These are phyloP conservation scores for Emmonsiellopsis sp. DNA, from an alignment of 2,329 filamentous ascomycete genomes.

Conservation along the genomic window DNA sequence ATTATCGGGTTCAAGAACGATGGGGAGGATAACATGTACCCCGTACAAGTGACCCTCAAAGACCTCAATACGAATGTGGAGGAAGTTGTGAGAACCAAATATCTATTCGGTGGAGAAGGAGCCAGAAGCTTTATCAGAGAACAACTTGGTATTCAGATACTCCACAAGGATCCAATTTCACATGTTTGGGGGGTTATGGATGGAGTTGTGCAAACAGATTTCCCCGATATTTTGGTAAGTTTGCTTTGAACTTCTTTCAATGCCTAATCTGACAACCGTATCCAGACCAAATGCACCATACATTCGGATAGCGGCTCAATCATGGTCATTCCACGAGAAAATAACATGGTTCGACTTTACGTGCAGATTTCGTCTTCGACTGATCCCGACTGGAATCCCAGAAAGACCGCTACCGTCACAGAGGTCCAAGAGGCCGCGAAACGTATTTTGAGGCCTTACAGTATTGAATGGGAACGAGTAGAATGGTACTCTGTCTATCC, in stretches of 20 bases:
- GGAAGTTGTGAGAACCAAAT: conserved; percentile 52
- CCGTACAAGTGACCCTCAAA: conserved; percentile 52
- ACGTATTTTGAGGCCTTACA: conserved; percentile 51
- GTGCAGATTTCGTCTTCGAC: conserved; percentile 54
- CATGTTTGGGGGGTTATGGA: conserved; percentile 75
- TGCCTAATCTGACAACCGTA: not conserved
- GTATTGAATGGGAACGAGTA: conserved; percentile 53
- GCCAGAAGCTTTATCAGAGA: conserved; percentile 57
- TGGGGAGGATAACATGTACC: conserved; percentile 57
- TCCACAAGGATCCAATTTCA: conserved; percentile 60
- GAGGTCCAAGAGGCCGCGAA: conserved; percentile 50
- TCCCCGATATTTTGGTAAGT: conserved; percentile 72
- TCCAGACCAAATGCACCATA: conserved; percentile 50
- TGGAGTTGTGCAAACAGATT: conserved; percentile 61
- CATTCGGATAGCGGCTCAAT: conserved; percentile 68
- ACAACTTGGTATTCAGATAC: conserved; percentile 40
- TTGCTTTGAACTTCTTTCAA: conserved; percentile 22
- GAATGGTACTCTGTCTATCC: conserved; percentile 60
- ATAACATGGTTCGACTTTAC: conserved; percentile 41
- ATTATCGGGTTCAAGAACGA: conserved; percentile 54
- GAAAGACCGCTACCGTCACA: conserved; percentile 50
- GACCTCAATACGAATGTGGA: conserved; percentile 28
- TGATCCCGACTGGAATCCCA: conserved; percentile 51
- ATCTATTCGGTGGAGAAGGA: conserved; percentile 63
- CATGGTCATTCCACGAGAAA: conserved; percentile 68